phyloP scores from a whole-genome alignment of 768 basidiomycete genomes.

The Boletus huronensis region DNA sequence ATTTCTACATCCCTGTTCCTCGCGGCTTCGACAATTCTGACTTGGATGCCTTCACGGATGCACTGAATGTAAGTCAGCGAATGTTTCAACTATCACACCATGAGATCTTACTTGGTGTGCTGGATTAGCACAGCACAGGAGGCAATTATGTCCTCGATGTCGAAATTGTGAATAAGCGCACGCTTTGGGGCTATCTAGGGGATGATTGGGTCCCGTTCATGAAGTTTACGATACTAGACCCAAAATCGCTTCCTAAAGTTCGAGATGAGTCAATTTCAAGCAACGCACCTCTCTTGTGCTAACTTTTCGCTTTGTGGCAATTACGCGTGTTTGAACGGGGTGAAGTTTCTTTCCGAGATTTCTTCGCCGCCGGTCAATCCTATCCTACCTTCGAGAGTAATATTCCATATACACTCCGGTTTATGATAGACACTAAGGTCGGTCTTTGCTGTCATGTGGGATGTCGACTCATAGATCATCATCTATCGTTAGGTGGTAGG shows the following conservation, averaged over 20 bases:
- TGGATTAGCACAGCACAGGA: slow-evolving; percentile 23
- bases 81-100: not conserved
- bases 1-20: slow-evolving; percentile 89
- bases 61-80: slow-evolving; percentile 65
- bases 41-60: slow-evolving; percentile 54
- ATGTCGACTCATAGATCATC: not conserved
- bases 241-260: slow-evolving; percentile 78
- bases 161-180: slow-evolving; percentile 62
- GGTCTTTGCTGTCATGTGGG: not conserved
- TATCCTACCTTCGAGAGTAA: slow-evolving; percentile 90
- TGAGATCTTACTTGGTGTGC: not conserved
- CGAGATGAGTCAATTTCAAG: slow-evolving; percentile 69
- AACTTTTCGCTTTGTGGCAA: slow-evolving; percentile 20
- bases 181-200: slow-evolving; percentile 86
- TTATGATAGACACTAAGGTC: slow-evolving; percentile 98
- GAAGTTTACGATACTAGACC: slow-evolving; percentile 74
- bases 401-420: slow-evolving; percentile 84
- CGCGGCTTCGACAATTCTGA: slow-evolving; percentile 76
- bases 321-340: slow-evolving; percentile 70
- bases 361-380: slow-evolving; percentile 46
- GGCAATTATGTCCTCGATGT: slow-evolving; percentile 45
- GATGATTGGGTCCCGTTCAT: slow-evolving; percentile 79
- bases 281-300: slow-evolving; percentile 5
- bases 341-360: slow-evolving; percentile 61
- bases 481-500: slow-evolving; percentile 68